phyloP scores from a whole-genome alignment of 1,284 basidiomycete genomes.

The Blastosporella zonata region DNA sequence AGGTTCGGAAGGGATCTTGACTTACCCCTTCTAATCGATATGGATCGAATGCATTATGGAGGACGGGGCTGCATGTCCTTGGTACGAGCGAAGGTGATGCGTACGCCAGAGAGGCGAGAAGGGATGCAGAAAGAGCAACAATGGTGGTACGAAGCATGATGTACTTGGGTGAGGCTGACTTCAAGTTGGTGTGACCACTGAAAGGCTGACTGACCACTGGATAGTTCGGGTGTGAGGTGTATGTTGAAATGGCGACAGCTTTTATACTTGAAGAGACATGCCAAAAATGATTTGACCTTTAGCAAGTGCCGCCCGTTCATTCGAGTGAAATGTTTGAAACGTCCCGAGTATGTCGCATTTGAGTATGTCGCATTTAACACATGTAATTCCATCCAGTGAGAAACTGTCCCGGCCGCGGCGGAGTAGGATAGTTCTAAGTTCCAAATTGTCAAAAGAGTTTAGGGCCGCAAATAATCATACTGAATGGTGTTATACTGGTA shows the following conservation, averaged over 20 bases:
- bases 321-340: neutral
- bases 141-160: constrained; percentile 6
- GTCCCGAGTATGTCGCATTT: constrained; percentile 1
- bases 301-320: neutral
- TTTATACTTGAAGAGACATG: neutral
- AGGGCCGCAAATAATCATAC: too few species aligned
- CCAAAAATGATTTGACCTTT: neutral
- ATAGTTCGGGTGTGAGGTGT: neutral
- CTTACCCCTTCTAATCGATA: too few species aligned
- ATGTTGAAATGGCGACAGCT: neutral
- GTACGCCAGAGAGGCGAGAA: constrained; percentile 8
- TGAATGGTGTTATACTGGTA: too few species aligned
- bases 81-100: constrained; percentile 10
- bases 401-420: too few species aligned
- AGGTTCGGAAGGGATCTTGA: too few species aligned
- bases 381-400: neutral
- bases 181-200: neutral
- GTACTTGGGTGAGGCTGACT: neutral
- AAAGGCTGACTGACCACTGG: neutral
- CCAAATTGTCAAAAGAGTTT: neutral
- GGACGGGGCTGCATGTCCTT: constrained; percentile 18
- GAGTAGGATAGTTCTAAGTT: too few species aligned
- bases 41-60: too few species aligned
- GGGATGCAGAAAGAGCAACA: constrained; percentile 4
- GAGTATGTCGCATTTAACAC: neutral